A percentile compares a stretch with the other conserved stretches of the same genome.
These are phyloP conservation scores for Diddensiella santjacobensis DNA, from an alignment of 805 yeast genomes.

Conservation along the genomic window DNA sequence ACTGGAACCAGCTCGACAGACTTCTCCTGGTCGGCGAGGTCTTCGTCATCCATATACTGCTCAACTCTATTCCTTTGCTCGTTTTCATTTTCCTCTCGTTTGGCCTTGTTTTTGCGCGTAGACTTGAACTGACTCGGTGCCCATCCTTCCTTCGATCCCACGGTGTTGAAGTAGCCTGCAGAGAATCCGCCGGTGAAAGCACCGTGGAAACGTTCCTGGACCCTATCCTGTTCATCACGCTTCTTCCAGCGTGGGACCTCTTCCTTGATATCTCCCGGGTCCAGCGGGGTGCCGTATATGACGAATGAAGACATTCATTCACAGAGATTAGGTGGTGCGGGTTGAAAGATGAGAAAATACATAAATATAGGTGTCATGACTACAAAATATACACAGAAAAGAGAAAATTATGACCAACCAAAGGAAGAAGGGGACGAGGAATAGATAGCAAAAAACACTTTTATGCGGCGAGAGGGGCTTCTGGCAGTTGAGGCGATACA, in stretches of 20 bases:
- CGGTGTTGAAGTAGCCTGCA: constrained; percentile 35
- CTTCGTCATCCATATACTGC: constrained; percentile 37
- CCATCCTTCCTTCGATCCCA: constrained; percentile 37
- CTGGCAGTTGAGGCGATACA: constrained; percentile 35
- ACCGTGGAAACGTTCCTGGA: constrained; percentile 28
- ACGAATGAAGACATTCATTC: neutral
- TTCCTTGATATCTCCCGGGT: constrained; percentile 2
- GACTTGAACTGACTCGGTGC: constrained; percentile 27
- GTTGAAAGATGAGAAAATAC: neutral
- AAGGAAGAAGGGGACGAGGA: neutral
- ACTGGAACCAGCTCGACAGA: constrained; percentile 18
- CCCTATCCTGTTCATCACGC: constrained; percentile 13
- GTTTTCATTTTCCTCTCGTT: neutral
- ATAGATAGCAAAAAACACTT: no score
- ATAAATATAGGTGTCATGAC: neutral
- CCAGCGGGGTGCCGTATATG: constrained; percentile 16
- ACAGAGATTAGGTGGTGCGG: neutral
- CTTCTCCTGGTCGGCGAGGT: constrained; percentile 24
- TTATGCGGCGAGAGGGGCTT: constrained; percentile 27
- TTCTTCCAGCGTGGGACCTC: constrained; percentile 14
- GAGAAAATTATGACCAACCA: neutral
- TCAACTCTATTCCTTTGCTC: constrained; percentile 20
- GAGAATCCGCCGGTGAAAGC: constrained; percentile 37
- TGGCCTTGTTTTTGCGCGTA: constrained; percentile 19
- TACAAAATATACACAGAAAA: neutral